These are phyloP conservation scores for Schizophyllum commune DNA, from an alignment of 1,284 basidiomycete species.

Conservation along the genomic window DNA sequence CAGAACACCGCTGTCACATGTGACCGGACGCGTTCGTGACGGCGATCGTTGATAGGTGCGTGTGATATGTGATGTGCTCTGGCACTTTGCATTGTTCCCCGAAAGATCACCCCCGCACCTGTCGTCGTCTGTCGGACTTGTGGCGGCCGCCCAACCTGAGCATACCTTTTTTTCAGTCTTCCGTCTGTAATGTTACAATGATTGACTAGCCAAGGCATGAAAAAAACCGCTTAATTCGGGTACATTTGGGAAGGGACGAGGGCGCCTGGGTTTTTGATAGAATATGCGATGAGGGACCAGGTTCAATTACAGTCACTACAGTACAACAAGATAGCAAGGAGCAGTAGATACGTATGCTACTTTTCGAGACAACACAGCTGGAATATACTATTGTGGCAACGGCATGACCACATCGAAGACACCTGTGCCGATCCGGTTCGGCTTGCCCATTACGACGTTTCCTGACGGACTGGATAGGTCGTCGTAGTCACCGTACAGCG, in stretches of 20 bases:
- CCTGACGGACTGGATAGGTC: slow-evolving; percentile 84
- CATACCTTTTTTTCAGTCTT: too few species aligned
- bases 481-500: slow-evolving; percentile 92
- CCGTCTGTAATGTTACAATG: too few species aligned
- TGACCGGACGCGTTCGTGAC: not conserved
- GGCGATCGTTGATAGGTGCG: not conserved
- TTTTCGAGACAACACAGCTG: not conserved
- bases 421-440: slow-evolving; percentile 81
- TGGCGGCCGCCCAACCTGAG: too few species aligned
- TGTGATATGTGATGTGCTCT: not conserved
- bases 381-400: slow-evolving; percentile 18
- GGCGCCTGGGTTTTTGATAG: too few species aligned
- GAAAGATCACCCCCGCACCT: too few species aligned
- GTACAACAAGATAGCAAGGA: not conserved
- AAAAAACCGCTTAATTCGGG: too few species aligned
- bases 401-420: slow-evolving; percentile 78
- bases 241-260: too few species aligned
- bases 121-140: too few species aligned
- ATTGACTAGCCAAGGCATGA: too few species aligned
- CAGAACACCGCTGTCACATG: not conserved
- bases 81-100: not conserved
- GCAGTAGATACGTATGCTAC: not conserved
- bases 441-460: slow-evolving; percentile 86
- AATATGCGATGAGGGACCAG: too few species aligned
- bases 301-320: not conserved